phyloP scores from a whole-genome alignment of 345 rosid genomes.

The Litchi chinensis region DNA sequence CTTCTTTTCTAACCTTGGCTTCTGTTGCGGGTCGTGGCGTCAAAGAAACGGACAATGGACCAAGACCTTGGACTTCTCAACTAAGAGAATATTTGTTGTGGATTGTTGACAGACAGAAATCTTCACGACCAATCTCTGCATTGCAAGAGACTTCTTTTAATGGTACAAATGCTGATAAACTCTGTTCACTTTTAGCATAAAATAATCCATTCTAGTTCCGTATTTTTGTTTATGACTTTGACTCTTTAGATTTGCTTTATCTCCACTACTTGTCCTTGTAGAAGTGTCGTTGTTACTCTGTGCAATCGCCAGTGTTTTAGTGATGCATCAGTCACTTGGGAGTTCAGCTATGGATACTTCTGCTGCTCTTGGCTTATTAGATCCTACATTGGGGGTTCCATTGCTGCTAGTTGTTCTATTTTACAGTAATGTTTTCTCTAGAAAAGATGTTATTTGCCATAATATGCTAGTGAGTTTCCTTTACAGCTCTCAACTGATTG shows the following conservation, averaged over 20 bases:
- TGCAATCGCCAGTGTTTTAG: conserved; percentile 64
- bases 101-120: conserved; percentile 54
- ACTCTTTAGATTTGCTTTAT: conserved; percentile 5
- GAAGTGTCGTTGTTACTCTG: conserved; percentile 68
- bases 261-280: conserved; percentile 24
- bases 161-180: conserved; percentile 34
- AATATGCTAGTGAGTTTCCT: conserved; percentile 62
- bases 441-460: conserved; percentile 42
- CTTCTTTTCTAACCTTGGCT: conserved; percentile 55
- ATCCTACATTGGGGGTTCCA: conserved; percentile 75
- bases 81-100: conserved; percentile 56
- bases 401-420: conserved; percentile 71
- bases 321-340: conserved; percentile 68
- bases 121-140: conserved; percentile 39
- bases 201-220: not conserved
- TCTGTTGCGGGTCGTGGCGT: conserved; percentile 38
- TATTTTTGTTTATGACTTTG: not conserved
- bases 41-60: conserved; percentile 37
- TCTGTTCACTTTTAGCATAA: not conserved
- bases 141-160: conserved; percentile 40
- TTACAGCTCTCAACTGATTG: conserved; percentile 14
- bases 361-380: conserved; percentile 57
- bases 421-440: conserved; percentile 70
- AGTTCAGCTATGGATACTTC: conserved; percentile 60
- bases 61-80: conserved; percentile 61